Percentiles rank a stretch among this genome's conserved stretches.
Evolutionary conservation across 148 eudicot genomes (phyloP).

Genomic region (Bassia scoparia): DNA sequence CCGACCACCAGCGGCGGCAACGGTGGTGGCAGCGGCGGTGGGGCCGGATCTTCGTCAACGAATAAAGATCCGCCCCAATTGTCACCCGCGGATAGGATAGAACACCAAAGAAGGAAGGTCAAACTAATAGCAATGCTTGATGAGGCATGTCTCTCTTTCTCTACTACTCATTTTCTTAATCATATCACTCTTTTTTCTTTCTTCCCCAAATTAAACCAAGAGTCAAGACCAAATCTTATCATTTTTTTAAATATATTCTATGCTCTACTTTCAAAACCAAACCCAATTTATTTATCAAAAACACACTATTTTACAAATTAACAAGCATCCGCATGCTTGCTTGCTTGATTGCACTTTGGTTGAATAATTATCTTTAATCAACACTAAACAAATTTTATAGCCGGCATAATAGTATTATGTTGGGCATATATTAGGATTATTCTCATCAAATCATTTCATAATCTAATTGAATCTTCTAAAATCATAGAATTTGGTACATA

Average conservation of each 20-base stretch:
- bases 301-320: constrained; percentile 6
- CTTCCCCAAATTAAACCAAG: constrained; percentile 20
- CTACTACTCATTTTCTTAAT: constrained; percentile 15
- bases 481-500: not conserved
- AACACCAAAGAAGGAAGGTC: constrained; percentile 94
- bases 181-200: constrained; percentile 1
- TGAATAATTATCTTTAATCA: not conserved
- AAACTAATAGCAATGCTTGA: constrained; percentile 90
- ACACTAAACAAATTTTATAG: constrained; percentile 16
- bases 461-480: constrained; percentile 6
- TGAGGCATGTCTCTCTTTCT: constrained; percentile 53
- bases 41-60: constrained; percentile 30
- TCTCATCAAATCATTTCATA: constrained; percentile 14
- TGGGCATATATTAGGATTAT: constrained; percentile 24
- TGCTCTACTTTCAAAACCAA: constrained; percentile 28
- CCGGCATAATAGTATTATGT: constrained; percentile 18
- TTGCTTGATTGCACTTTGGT: constrained; percentile 21
- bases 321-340: no score
- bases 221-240: constrained; percentile 41
- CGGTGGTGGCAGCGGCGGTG: constrained; percentile 28
- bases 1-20: constrained; percentile 24
- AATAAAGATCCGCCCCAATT: constrained; percentile 57
- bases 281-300: constrained; percentile 13
- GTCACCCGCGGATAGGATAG: constrained; percentile 76
- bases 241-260: constrained; percentile 17